Conservation (phyloP, 768 basidiomycete genomes). For the Fomitopsis pulvina region DNA sequence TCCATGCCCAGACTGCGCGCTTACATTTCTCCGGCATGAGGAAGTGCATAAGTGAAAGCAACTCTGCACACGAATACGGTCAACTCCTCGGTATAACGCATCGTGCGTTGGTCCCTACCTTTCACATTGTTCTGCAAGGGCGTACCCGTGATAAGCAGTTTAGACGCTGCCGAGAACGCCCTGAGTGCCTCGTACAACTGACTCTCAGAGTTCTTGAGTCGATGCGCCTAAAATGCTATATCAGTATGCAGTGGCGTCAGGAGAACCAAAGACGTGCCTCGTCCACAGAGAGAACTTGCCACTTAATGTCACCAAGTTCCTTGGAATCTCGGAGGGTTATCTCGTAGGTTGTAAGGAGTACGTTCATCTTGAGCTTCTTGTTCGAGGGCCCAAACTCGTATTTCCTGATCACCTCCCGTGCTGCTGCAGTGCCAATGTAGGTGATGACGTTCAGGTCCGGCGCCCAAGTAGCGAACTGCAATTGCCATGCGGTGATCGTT, state of each 20-base stretch:
- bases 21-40: conserved; percentile 96
- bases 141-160: conserved; percentile 96
- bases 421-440: conserved; percentile 85
- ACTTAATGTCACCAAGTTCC: conserved; percentile 89
- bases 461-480: conserved; percentile 90
- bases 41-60: conserved; percentile 98
- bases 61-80: conserved; percentile 42
- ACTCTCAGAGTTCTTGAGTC: conserved; percentile 95
- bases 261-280: conserved; percentile 66
- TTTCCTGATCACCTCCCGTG: conserved; percentile 86
- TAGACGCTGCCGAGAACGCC: conserved; percentile 84
- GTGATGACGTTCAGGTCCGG: conserved; percentile 96
- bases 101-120: conserved; percentile 41
- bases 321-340: conserved; percentile 84
- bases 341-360: conserved; percentile 95
- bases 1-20: conserved; percentile 20
- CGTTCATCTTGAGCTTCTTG: conserved; percentile 95
- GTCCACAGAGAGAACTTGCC: conserved; percentile 95
- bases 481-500: conserved; percentile 97
- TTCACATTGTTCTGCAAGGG: conserved; percentile 99
- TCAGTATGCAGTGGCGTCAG: conserved; percentile 10
- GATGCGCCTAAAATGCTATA: conserved; percentile 66
- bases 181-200: conserved; percentile 93
- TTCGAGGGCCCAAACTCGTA: conserved; percentile 87
- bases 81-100: conserved; percentile 8